Evolutionary conservation across 176 grass and related monocot species (phyloP), one percentile per base, ranked within the genome.

Genomic region (Oryza punctata): DNA sequence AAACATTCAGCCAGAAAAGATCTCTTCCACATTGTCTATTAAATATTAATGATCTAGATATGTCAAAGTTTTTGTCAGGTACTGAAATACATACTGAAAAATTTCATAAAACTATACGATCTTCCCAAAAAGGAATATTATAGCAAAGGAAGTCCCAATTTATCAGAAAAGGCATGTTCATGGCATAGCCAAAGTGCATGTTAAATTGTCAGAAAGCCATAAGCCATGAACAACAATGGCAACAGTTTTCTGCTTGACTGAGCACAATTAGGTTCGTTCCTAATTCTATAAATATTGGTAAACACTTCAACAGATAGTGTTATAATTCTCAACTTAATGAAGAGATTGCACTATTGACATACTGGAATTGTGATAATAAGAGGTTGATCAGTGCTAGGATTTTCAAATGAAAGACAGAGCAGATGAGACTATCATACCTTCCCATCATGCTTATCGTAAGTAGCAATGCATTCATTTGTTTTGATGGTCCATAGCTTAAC

Each of bases 401-500:
- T 84, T 38, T 16, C 66, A 52, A 52, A 68, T 54, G 72, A 76
- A 23, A 87, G 57, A 76, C 4, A 69, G 12, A 4, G 23, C 57
- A 82, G 69, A 66, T n/a, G 41, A 21, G 70, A 16, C 78, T 47
- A 79, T 12, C 57, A 40, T 85, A 99, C 93, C 91, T 99, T 99
- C 24, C 91, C 93, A 83, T 96, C 93, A 79, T 99, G 96, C 52
- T 96, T 89, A 84, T 99, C 93, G 84, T 96, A 99, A 69, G 96
- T 99, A 87, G 85, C 89, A 83, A 99, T 78, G 77, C 96, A 96
- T 72, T 99, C 96, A 83, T 92, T 96, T 75, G 89, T 92, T 85
- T 89, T 99, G 50, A 99, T 85, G 19, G 89, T 93, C 96, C 96
- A 99, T 64, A 99, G 65, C 77, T 99, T 99, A 77, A 99, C 83